These are phyloP conservation scores for Martiniozyma abietophila DNA, from an alignment of 805 yeast genomes.

Conservation along the genomic window DNA sequence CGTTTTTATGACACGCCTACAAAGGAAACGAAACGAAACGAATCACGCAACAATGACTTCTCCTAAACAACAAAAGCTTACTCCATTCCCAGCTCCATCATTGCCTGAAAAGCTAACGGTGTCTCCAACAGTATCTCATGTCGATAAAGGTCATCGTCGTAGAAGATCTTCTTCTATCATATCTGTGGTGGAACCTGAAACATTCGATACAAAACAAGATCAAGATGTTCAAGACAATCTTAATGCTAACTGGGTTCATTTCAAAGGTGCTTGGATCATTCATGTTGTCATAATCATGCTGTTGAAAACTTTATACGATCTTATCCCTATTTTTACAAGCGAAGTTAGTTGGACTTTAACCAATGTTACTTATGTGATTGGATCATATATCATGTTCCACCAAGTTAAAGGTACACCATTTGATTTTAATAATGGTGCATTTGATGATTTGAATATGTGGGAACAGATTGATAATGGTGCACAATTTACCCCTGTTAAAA, in stretches of 20 bases:
- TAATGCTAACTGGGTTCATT: constrained; percentile 94
- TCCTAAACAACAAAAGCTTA: constrained; percentile 17
- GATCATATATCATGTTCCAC: constrained; percentile 93
- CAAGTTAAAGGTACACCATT: constrained; percentile 95
- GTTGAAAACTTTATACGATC: constrained; percentile 66
- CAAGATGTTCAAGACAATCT: constrained; percentile 82
- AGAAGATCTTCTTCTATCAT: constrained; percentile 84
- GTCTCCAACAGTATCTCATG: too few relatives aligned
- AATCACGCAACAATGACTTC: too few relatives aligned
- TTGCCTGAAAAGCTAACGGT: constrained; percentile 26
- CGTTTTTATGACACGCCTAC: too few relatives aligned
- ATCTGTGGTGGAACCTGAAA: constrained; percentile 89
- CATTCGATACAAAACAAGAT: constrained; percentile 84
- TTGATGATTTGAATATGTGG: constrained; percentile 96
- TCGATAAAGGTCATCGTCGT: constrained; percentile 31
- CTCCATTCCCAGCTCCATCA: constrained; percentile 24
- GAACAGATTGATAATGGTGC: constrained; percentile 88
- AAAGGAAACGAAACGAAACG: too few relatives aligned
- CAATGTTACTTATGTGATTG: constrained; percentile 80
- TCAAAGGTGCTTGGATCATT: constrained; percentile 93
- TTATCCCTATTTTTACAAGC: constrained; percentile 69
- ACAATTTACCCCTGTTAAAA: constrained; percentile 94
- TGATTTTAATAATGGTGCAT: constrained; percentile 94
- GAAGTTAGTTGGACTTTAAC: constrained; percentile 94
- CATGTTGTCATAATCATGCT: constrained; percentile 76